These are phyloP conservation scores for Aspergillus sp. DNA, from an alignment of 2,329 filamentous ascomycete species.

Conservation along the genomic window DNA sequence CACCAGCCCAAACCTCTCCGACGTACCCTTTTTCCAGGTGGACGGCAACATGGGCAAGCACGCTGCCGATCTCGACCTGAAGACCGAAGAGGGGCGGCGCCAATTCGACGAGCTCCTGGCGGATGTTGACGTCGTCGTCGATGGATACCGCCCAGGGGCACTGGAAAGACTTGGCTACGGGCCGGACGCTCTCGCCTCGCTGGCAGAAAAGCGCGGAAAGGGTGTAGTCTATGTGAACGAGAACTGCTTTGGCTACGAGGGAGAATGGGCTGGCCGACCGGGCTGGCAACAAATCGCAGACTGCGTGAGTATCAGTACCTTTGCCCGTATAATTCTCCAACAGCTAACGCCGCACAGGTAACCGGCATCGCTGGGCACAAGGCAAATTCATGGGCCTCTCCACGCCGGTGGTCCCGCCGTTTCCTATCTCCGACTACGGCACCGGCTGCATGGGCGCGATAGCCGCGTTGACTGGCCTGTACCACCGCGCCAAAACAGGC, in stretches of 20 bases:
- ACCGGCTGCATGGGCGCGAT: conserved; percentile 64
- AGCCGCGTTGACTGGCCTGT: conserved; percentile 55
- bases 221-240: conserved; percentile 64
- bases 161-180: conserved; percentile 57
- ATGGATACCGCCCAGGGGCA: conserved; percentile 61
- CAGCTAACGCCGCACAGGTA: conserved; percentile 19
- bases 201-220: conserved; percentile 48
- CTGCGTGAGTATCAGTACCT: conserved; percentile 43
- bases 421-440: conserved; percentile 54
- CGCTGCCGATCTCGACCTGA: conserved; percentile 55
- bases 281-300: conserved; percentile 68
- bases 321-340: neutral
- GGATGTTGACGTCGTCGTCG: conserved; percentile 57
- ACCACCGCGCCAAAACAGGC: conserved; percentile 51
- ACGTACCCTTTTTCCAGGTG: conserved; percentile 64
- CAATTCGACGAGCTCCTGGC: conserved; percentile 52
- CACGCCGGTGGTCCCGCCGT: conserved; percentile 35
- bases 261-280: conserved; percentile 54
- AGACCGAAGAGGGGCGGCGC: conserved; percentile 43
- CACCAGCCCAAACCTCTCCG: conserved; percentile 56
- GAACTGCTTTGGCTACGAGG: conserved; percentile 60
- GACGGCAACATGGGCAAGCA: conserved; percentile 67
- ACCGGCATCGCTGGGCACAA: conserved; percentile 35
- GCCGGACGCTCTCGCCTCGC: conserved; percentile 42
- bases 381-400: conserved; percentile 33